Conservation (phyloP, 305 asterid genomes). For the Nicotiana rustica region DNA sequence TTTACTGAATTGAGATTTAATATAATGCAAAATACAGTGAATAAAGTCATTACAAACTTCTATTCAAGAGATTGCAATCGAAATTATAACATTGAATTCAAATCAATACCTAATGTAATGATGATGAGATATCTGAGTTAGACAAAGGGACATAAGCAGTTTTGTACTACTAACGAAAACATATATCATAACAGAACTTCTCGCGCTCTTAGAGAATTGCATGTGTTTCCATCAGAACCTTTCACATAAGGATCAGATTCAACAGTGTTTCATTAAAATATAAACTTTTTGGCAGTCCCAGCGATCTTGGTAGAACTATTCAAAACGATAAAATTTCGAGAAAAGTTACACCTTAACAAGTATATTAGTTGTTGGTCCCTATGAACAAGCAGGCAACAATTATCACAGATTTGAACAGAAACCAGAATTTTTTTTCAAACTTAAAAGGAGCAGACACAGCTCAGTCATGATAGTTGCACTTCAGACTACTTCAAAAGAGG, state of each 20-base stretch:
- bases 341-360: neutral
- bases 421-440: neutral
- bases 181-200: slow-evolving; percentile 2
- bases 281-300: neutral
- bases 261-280: neutral
- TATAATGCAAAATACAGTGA: slow-evolving; percentile 4
- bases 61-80: neutral
- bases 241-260: slow-evolving; percentile 23
- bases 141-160: neutral
- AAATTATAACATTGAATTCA: neutral
- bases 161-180: neutral
- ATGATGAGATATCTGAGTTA: slow-evolving; percentile 7
- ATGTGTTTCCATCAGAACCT: neutral
- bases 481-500: slow-evolving; percentile 10
- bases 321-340: slow-evolving; percentile 4
- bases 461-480: slow-evolving; percentile 18
- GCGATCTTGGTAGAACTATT: neutral
- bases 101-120: neutral
- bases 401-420: neutral
- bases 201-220: neutral
- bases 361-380: slow-evolving; percentile 22
- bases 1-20: slow-evolving; percentile 1
- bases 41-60: neutral
- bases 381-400: slow-evolving; percentile 7
- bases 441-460: slow-evolving; percentile 15